Percentiles rank a stretch among this genome's conserved stretches.
Conservation (phyloP, 768 basidiomycete genomes). For the Trametes coccinea region DNA sequence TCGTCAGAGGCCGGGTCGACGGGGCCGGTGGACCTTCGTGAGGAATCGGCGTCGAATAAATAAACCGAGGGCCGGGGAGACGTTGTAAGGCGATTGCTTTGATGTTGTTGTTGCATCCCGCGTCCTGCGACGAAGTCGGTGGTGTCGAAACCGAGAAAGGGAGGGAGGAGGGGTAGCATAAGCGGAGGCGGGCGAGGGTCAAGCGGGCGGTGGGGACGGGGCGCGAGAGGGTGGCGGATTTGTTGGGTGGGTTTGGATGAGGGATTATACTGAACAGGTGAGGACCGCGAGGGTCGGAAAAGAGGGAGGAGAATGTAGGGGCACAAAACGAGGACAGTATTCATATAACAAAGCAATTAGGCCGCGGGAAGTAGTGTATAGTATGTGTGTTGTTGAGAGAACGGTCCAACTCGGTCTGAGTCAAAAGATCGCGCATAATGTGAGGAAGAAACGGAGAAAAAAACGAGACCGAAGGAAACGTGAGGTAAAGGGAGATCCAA, state of each 20-base stretch:
- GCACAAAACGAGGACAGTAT: constrained; percentile 2
- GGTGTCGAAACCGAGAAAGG: neutral
- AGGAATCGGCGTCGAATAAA: neutral
- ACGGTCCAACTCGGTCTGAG: constrained; percentile 11
- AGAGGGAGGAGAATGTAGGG: neutral
- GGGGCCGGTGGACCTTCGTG: neutral
- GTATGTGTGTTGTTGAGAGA: neutral
- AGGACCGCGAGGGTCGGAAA: neutral
- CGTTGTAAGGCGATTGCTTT: neutral
- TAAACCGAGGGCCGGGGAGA: neutral
- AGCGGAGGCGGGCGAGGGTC: neutral
- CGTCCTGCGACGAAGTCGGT: neutral
- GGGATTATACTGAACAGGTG: neutral
- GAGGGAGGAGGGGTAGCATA: neutral
- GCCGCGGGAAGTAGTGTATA: neutral
- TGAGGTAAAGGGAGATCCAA: neutral
- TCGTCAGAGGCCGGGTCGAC: too few species aligned
- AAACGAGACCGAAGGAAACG: neutral
- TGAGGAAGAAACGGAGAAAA: neutral
- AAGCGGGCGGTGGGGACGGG: neutral
- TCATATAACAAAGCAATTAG: constrained; percentile 13
- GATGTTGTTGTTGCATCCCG: neutral
- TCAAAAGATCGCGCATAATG: neutral
- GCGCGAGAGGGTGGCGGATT: neutral
- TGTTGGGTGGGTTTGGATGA: neutral